These are phyloP conservation scores for Wickerhamomyces tratensis DNA, from an alignment of 805 yeast genomes.

Conservation along the genomic window DNA sequence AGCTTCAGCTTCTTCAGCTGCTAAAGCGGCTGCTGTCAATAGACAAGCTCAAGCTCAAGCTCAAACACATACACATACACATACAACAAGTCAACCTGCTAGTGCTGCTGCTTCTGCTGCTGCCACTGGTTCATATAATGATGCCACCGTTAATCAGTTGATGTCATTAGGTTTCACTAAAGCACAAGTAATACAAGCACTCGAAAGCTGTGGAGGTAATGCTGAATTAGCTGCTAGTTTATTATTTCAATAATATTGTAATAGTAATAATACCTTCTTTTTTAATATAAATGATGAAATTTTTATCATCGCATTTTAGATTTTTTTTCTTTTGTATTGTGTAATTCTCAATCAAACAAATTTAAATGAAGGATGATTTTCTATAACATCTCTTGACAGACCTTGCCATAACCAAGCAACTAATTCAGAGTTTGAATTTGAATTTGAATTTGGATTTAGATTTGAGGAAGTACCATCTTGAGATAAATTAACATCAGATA, in stretches of 20 bases:
- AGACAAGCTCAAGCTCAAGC: slow-evolving; percentile 4
- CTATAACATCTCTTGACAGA: slow-evolving; percentile 16
- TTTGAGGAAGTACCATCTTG: not conserved
- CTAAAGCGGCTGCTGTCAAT: slow-evolving; percentile 3
- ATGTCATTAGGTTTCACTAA: slow-evolving; percentile 64
- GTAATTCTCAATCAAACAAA: no score
- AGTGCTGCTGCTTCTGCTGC: not conserved
- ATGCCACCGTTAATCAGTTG: slow-evolving; percentile 34
- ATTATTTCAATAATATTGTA: slow-evolving; percentile 34
- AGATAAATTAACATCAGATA: no score
- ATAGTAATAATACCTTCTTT: no score
- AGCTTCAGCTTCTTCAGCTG: slow-evolving; percentile 4
- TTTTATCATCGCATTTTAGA: no score
- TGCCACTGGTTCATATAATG: slow-evolving; percentile 17
- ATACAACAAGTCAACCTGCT: slow-evolving; percentile 3
- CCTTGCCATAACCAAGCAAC: slow-evolving; percentile 27
- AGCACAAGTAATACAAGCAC: slow-evolving; percentile 53
- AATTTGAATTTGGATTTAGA: slow-evolving; percentile 4
- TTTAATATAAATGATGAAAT: no score
- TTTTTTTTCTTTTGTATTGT: no score
- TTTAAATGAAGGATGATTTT: slow-evolving; percentile 15
- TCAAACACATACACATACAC: slow-evolving; percentile 1
- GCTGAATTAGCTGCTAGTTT: slow-evolving; percentile 81
- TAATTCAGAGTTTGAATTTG: not conserved
- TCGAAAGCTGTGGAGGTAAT: slow-evolving; percentile 62